Evolutionary conservation across 2,329 filamentous ascomycete genomes (phyloP), one percentile per base, ranked within the genome.

Genomic region (Cladobotryum mycophilum): DNA sequence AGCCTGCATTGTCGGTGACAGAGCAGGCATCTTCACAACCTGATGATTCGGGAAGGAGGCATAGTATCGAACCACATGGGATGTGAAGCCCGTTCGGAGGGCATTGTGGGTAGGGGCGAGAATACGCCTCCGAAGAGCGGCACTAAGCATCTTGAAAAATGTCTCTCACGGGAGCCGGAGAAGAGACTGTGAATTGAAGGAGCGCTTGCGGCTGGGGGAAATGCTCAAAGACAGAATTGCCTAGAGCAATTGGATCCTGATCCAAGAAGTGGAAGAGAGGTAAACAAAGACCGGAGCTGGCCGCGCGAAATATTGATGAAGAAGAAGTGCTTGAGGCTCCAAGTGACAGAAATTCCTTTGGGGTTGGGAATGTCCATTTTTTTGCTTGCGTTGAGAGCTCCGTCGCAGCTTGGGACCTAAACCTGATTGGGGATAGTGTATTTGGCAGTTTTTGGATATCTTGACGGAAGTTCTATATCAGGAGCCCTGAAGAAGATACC

Each of bases 1-100:
- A 56, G 88, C 79, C 57, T 88, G 91, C 93, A 99, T 99, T 62
- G 93, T 99, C 49, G 93, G 93, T 56, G 93, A 99, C 64, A 99
- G 80, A 53, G 93, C 93, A 59, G 93, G 93, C 93, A 99, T 99
- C 79, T 84, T 93, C 76, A 99, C 85, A 71, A 99, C 78, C 61
- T 88, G 92, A 76, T 99, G 93, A 61, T 90, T 84, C 60, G 93
- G 95, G 77, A 89, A 97, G 45, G 92, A 95, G 61, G 80, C 93
- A 76, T 80, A 82, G 71, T 74, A 81, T 75, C 82, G 76, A 70
- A 80, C 75, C 56, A 83, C 72, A 63, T 75, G 76, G 58, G 76
- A 75, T 49, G 74, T 67, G 61, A 77, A 71, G 60, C 74, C 74
- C 58, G 70, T 71, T 64, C 77, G 73, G 64, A 79, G 69, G 62